phyloP scores from a whole-genome alignment of 495 filamentous ascomycete genomes.

The Penicillium soppii region DNA sequence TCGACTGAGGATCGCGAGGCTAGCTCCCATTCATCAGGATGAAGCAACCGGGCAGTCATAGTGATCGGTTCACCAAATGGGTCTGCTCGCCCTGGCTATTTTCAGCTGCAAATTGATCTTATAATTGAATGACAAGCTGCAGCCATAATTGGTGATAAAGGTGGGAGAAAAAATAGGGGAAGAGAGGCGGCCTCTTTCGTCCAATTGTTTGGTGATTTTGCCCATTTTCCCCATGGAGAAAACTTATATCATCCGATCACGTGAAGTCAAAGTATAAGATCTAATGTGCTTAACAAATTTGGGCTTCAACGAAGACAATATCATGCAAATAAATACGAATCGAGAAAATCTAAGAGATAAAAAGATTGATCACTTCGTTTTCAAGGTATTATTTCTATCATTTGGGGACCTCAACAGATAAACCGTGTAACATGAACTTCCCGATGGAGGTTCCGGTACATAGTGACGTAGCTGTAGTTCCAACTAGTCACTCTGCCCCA shows the following conservation, averaged over 20 bases:
- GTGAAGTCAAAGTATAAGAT: neutral
- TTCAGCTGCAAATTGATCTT: neutral
- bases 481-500: no score
- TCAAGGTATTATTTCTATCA: no score
- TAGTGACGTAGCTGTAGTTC: conserved; percentile 7
- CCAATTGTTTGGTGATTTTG: conserved; percentile 1
- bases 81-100: neutral
- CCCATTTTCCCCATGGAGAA: neutral
- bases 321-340: no score
- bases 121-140: neutral
- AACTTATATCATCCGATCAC: conserved; percentile 5
- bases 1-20: conserved; percentile 44
- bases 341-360: no score
- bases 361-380: no score
- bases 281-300: neutral
- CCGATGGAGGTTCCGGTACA: neutral
- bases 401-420: neutral
- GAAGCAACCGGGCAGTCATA: conserved; percentile 44
- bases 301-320: neutral
- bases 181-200: neutral
- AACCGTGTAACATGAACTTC: neutral
- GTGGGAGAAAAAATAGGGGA: no score
- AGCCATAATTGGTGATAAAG: neutral
- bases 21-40: conserved; percentile 49
- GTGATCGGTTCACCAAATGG: neutral